These are phyloP conservation scores for Viola odorata DNA, from an alignment of 345 rosid species.

Conservation along the genomic window DNA sequence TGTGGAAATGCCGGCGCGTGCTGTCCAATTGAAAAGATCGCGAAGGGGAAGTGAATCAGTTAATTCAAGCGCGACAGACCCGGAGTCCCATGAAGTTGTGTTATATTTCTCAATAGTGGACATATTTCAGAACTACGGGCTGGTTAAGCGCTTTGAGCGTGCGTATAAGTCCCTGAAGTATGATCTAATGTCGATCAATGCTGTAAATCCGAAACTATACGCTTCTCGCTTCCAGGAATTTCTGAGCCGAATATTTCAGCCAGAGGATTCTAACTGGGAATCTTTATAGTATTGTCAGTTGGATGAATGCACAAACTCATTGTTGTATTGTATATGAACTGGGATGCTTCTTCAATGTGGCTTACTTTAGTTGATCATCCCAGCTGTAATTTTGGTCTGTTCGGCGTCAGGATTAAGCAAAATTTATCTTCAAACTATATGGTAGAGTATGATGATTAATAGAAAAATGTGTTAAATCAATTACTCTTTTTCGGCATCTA, in stretches of 20 bases:
- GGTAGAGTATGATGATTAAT: too few species aligned
- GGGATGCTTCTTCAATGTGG: too few species aligned
- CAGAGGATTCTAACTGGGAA: conserved; percentile 19
- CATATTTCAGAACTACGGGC: conserved; percentile 36
- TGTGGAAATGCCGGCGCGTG: conserved; percentile 39
- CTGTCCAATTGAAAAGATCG: conserved; percentile 22
- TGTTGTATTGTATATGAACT: too few species aligned
- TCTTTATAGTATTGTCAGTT: too few species aligned
- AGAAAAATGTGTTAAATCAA: too few species aligned
- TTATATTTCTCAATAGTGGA: conserved; percentile 45
- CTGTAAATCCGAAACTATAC: conserved; percentile 45
- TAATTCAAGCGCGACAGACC: conserved; percentile 1
- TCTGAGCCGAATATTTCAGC: conserved; percentile 34
- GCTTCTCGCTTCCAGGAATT: conserved; percentile 49
- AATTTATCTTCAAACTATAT: too few species aligned
- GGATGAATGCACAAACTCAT: too few species aligned
- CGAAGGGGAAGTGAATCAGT: conserved; percentile 14
- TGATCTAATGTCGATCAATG: conserved; percentile 45
- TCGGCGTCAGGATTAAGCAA: too few species aligned
- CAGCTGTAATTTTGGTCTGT: too few species aligned
- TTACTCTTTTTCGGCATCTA: too few species aligned
- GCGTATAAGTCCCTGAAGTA: conserved; percentile 47
- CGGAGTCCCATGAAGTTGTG: conserved; percentile 31
- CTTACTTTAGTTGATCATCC: too few species aligned
- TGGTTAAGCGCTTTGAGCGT: conserved; percentile 48